These are phyloP conservation scores for Liquidambar formosana DNA, from an alignment of 164 flowering plant species.

Conservation along the genomic window DNA sequence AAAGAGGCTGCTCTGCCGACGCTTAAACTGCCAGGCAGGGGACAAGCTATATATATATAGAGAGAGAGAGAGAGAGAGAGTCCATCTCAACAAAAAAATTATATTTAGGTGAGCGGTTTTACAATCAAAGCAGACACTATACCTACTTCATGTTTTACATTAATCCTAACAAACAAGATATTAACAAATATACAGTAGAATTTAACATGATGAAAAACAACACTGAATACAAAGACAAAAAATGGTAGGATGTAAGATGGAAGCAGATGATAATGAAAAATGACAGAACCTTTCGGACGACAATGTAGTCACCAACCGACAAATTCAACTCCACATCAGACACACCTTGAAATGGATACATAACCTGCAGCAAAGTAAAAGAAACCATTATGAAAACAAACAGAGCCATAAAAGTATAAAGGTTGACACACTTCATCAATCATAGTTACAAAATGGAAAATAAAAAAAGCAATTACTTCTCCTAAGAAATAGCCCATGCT, in stretches of 20 bases:
- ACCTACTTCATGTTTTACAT: no score
- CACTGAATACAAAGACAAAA: no score
- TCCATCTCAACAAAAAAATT: neutral
- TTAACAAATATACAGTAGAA: no score
- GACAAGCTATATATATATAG: neutral
- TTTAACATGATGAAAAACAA: no score
- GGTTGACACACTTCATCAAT: neutral
- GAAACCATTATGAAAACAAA: neutral
- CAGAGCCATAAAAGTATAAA: neutral
- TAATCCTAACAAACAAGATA: no score
- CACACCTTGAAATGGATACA: constrained; percentile 74
- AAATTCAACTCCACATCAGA: constrained; percentile 82
- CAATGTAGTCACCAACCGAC: constrained; percentile 83
- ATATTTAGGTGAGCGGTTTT: neutral
- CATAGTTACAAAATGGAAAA: neutral
- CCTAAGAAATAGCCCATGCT: constrained; percentile 76
- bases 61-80: neutral
- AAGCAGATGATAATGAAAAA: no score
- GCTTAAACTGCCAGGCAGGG: no score
- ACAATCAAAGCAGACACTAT: neutral
- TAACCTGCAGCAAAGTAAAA: constrained; percentile 46
- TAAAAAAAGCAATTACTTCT: constrained; percentile 47
- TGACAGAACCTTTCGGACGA: constrained; percentile 74
- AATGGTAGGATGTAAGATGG: no score
- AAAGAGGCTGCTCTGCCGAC: no score